phyloP scores from a whole-genome alignment of 257 asterid species.

The Linderniella brevidens region DNA sequence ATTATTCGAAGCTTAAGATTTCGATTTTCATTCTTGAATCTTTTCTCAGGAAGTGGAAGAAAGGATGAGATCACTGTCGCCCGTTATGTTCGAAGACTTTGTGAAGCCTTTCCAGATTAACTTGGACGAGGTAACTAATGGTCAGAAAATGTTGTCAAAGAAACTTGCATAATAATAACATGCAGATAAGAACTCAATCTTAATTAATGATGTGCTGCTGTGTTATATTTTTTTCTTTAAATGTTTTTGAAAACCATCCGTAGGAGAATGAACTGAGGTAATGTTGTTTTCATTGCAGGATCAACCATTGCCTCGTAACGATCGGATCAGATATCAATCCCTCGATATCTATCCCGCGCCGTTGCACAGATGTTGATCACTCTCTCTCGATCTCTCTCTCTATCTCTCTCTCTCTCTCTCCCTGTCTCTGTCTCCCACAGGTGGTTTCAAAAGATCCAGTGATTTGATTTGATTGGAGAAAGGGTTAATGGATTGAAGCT shows the following conservation, averaged over 20 bases:
- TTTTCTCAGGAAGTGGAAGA: conserved; percentile 76
- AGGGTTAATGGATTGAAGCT: no score
- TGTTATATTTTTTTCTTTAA: background rate
- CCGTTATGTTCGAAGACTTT: conserved; percentile 82
- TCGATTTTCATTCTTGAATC: no score
- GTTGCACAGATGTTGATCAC: conserved; percentile 52
- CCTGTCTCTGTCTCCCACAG: no score
- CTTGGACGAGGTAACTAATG: conserved; percentile 50
- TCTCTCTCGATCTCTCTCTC: background rate
- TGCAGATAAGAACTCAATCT: background rate
- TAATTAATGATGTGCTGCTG: no score
- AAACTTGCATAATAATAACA: no score
- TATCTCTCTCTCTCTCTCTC: no score
- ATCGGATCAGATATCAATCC: conserved; percentile 46
- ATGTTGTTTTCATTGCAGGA: conserved; percentile 32
- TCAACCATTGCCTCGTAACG: conserved; percentile 66
- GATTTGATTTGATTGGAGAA: no score
- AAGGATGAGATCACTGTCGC: conserved; percentile 45
- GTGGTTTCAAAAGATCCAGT: no score
- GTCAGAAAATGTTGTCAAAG: no score
- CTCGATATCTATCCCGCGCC: conserved; percentile 83
- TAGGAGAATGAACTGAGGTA: background rate
- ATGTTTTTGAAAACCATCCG: background rate
- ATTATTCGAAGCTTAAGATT: no score
- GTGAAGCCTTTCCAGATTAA: conserved; percentile 70